These are phyloP conservation scores for Fistulina hepatica DNA, from an alignment of 1,284 basidiomycete genomes.

Conservation along the genomic window DNA sequence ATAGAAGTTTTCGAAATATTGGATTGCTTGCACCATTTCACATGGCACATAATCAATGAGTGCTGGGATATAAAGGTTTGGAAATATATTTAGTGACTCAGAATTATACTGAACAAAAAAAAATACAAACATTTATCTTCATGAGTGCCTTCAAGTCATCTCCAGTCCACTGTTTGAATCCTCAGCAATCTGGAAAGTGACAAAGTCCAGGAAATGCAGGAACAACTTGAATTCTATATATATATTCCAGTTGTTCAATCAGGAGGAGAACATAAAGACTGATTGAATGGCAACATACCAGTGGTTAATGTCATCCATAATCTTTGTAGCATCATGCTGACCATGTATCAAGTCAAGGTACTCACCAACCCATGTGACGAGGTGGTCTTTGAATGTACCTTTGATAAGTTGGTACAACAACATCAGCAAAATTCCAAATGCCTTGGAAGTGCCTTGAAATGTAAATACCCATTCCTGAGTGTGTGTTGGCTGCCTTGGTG, in stretches of 20 bases:
- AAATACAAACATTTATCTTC: slow-evolving; percentile 14
- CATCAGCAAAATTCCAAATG: too few species aligned
- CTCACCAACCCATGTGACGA: slow-evolving; percentile 21
- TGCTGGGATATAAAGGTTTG: neutral
- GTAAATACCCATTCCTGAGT: too few species aligned
- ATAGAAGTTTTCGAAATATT: slow-evolving; percentile 1
- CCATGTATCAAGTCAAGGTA: slow-evolving; percentile 5
- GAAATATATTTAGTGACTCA: too few species aligned
- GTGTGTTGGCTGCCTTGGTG: too few species aligned
- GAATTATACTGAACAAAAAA: neutral
- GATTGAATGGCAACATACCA: slow-evolving; percentile 7
- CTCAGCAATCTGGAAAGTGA: slow-evolving; percentile 18
- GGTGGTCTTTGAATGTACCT: slow-evolving; percentile 28
- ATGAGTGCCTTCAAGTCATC: slow-evolving; percentile 21
- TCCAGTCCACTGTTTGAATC: slow-evolving; percentile 20
- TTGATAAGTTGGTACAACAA: slow-evolving; percentile 30
- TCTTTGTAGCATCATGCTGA: slow-evolving; percentile 1
- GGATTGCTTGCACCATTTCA: neutral
- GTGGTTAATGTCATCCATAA: slow-evolving; percentile 19
- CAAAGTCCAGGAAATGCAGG: slow-evolving; percentile 18
- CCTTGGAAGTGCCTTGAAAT: too few species aligned
- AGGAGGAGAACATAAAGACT: neutral
- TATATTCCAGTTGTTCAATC: neutral
- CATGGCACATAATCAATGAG: neutral
- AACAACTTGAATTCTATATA: slow-evolving; percentile 14